Conservation (phyloP, 768 basidiomycete species). For the Polyporus arcularius region DNA sequence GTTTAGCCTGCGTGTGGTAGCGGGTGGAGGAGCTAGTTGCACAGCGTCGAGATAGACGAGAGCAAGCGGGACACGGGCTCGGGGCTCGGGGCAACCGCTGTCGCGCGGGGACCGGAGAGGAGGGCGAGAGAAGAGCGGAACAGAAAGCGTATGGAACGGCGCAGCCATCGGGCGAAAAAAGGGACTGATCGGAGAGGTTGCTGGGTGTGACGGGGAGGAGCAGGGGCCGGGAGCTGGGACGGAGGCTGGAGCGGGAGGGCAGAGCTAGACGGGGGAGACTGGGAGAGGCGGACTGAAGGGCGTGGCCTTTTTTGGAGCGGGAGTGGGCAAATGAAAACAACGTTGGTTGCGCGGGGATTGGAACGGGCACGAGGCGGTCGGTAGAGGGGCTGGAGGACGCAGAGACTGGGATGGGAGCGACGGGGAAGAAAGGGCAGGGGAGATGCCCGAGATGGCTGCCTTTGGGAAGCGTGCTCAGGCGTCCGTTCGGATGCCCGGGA, state of each 20-base stretch:
- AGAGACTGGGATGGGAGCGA: conserved; percentile 8
- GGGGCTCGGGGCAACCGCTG: neutral
- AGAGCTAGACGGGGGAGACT: neutral
- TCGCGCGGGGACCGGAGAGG: neutral
- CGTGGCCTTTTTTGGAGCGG: neutral
- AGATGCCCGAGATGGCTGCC: conserved; percentile 16
- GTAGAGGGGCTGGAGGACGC: conserved; percentile 22
- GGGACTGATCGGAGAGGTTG: conserved; percentile 15
- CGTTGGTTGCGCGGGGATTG: conserved; percentile 39
- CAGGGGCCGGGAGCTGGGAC: neutral
- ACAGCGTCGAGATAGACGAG: too few relatives aligned
- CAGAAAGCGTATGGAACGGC: neutral
- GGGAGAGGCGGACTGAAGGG: conserved; percentile 10
- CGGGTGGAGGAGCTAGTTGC: neutral
- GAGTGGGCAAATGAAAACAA: conserved; percentile 45
- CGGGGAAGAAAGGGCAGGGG: conserved; percentile 8
- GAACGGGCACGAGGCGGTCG: conserved; percentile 24
- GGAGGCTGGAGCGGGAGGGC: conserved; percentile 3
- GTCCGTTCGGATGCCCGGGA: conserved; percentile 8
- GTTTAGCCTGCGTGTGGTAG: too few relatives aligned
- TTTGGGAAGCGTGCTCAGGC: neutral
- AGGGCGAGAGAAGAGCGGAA: too few relatives aligned
- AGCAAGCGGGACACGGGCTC: neutral
- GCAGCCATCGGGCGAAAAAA: neutral
- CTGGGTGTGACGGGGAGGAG: conserved; percentile 6